phyloP scores from a whole-genome alignment of 345 rosid genomes.

The Citrus inodora region DNA sequence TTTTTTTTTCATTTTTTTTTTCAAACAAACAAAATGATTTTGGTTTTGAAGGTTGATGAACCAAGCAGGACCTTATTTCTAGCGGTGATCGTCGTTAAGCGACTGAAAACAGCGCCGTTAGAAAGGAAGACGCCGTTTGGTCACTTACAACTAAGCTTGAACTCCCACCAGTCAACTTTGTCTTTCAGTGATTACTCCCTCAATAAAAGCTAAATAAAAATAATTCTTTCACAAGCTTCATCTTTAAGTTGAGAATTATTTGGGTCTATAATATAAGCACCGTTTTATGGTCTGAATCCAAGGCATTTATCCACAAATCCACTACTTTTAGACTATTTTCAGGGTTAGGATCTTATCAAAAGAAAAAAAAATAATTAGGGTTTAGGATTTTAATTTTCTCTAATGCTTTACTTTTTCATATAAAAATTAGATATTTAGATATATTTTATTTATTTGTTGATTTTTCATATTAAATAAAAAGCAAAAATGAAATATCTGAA shows the following conservation, averaged over 20 bases:
- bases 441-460: too few relatives aligned
- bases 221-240: neutral
- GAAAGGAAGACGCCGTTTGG: conserved; percentile 4
- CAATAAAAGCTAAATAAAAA: neutral
- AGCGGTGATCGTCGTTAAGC: neutral
- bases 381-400: neutral
- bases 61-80: neutral
- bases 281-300: neutral
- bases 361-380: too few relatives aligned
- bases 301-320: neutral
- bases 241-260: neutral
- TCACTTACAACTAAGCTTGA: neutral
- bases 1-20: too few relatives aligned
- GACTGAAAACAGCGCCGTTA: conserved; percentile 19
- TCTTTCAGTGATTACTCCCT: conserved; percentile 20
- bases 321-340: too few relatives aligned
- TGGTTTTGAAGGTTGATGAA: neutral
- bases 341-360: neutral
- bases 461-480: too few relatives aligned
- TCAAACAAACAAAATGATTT: too few relatives aligned
- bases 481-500: too few relatives aligned
- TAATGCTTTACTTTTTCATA: neutral
- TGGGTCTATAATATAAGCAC: neutral
- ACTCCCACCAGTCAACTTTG: conserved; percentile 4
- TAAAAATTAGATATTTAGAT: too few relatives aligned